Conservation (phyloP, 2,329 filamentous ascomycete genomes). For the Mycocentrospora acerina region DNA sequence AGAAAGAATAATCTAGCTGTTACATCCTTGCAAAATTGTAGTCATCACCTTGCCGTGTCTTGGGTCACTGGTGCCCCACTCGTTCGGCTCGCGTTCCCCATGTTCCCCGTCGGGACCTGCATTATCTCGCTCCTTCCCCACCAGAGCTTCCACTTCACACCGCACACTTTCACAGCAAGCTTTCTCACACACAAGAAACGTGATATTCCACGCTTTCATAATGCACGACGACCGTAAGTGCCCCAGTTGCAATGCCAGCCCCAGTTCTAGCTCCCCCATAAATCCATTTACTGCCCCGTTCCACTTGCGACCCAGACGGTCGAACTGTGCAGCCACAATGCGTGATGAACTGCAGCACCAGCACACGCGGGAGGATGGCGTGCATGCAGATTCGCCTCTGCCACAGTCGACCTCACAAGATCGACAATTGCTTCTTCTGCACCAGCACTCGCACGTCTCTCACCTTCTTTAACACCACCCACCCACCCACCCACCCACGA, state of each 20-base stretch:
- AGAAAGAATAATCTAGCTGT: constrained; percentile 12
- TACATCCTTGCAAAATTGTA: too few species aligned
- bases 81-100: neutral
- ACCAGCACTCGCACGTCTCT: too few species aligned
- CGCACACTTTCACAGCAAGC: neutral
- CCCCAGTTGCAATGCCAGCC: constrained; percentile 5
- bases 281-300: too few species aligned
- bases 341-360: too few species aligned
- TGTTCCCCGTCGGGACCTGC: constrained; percentile 14
- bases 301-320: too few species aligned
- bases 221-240: constrained; percentile 44
- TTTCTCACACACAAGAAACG: constrained; percentile 2
- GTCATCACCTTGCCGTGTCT: too few species aligned
- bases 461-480: too few species aligned
- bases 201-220: neutral
- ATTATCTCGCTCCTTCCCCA: constrained; percentile 3
- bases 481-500: constrained; percentile 4
- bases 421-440: too few species aligned
- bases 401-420: too few species aligned
- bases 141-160: constrained; percentile 1
- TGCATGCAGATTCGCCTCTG: too few species aligned
- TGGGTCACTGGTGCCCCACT: neutral
- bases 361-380: too few species aligned
- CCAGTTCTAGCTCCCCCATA: constrained; percentile 8
- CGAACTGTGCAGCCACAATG: too few species aligned